phyloP scores from a whole-genome alignment of 1,284 basidiomycete genomes.

The Pseudozyma hubeiensis region DNA sequence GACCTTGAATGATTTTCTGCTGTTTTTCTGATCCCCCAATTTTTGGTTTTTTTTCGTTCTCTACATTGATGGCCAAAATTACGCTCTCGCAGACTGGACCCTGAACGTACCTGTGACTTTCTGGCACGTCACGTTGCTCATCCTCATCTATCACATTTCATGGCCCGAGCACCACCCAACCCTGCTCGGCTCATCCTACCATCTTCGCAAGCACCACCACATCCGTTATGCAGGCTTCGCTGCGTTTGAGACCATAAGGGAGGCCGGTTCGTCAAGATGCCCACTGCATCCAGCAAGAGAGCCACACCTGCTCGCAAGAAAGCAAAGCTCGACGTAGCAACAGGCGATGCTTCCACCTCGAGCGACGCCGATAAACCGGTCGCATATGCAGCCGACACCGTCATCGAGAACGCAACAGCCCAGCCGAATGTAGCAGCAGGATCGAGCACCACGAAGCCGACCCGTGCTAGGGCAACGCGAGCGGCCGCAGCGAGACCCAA shows the following conservation, averaged over 20 bases:
- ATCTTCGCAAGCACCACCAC: neutral
- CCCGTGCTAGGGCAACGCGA: neutral
- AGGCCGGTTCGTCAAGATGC: constrained; percentile 11
- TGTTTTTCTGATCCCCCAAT: too few relatives aligned
- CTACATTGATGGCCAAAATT: too few relatives aligned
- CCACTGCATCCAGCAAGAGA: constrained; percentile 10
- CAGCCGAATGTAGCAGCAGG: neutral
- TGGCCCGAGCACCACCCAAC: too few relatives aligned
- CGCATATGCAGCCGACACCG: neutral
- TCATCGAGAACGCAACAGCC: neutral
- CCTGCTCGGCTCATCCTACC: neutral
- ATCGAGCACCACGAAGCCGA: neutral
- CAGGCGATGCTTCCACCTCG: neutral
- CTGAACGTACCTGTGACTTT: too few relatives aligned
- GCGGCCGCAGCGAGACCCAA: neutral
- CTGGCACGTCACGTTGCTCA: too few relatives aligned
- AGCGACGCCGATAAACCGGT: too few relatives aligned
- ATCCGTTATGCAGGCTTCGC: neutral
- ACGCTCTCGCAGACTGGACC: too few relatives aligned
- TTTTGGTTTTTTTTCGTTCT: too few relatives aligned
- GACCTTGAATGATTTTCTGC: too few relatives aligned
- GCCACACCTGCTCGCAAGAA: constrained; percentile 28
- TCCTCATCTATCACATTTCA: too few relatives aligned
- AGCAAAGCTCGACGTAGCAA: constrained; percentile 8
- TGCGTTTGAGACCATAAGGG: neutral